Evolutionary conservation across 1,284 basidiomycete species (phyloP), one percentile per base, ranked within the genome.

Genomic region (Ustilago vetiveriae): DNA sequence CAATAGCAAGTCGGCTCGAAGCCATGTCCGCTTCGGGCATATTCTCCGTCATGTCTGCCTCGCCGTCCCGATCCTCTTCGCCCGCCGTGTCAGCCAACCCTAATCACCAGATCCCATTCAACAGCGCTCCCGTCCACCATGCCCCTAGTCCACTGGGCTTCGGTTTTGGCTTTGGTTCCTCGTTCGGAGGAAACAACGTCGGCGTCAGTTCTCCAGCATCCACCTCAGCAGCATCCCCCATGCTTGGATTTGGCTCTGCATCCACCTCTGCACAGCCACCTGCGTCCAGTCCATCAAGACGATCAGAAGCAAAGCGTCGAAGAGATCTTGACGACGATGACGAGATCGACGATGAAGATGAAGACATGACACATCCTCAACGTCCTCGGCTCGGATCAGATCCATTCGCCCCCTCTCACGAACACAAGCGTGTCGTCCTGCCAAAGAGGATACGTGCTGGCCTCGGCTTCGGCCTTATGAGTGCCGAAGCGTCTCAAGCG

Each of bases 151-250:
- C 65, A 17, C 59, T 75, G 14, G 70, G 65, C n/a, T 75, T 75
- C 26, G 72, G 72, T 3, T 75, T 75, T 26, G 72, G 72, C 24
- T 75, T 75, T 36, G 72, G 72, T 17, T 65, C 70, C 19, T 73
- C 72, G 0, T 69, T 75, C 22, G 64, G 58, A 17, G 58, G 51
- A 23, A 65, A 69, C 46, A 72, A 66, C 35, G 37, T 43, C 3
- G 29, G 41, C 26, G 19, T 21, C 45, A 4, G 22, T 16, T 63
- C 58, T 24, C 52, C 52, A 8, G 58, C 54, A 8, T 39, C 49
- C 14, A 33, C 62, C 19, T 39, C n/a, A n/a, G n/a, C 38, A 14
- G 41, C 50, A 36, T 57, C 54, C 16, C 50, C 54, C 40, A 53
- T 50, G 50, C 53, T 58, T 29, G 55, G 56, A 10, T 55, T 59